phyloP scores from a whole-genome alignment of 1,284 basidiomycete genomes.

The Amylostereum areolatum region DNA sequence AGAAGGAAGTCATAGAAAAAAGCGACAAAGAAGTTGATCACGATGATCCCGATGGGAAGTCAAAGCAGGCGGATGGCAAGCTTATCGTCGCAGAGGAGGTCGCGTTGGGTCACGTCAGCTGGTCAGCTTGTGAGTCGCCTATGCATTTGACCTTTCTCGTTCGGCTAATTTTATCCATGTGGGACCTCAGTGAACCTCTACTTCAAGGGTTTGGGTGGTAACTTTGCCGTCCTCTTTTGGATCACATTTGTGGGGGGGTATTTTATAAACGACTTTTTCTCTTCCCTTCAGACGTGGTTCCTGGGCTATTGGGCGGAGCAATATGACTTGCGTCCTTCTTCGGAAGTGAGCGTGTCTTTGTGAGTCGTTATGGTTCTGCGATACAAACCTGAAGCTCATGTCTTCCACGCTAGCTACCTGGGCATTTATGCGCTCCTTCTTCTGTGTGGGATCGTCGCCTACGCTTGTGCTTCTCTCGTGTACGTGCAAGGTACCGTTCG shows the following conservation, averaged over 20 bases:
- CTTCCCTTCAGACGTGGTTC: slow-evolving; percentile 34
- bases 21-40: slow-evolving; percentile 34
- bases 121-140: slow-evolving; percentile 35
- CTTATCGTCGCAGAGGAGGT: slow-evolving; percentile 57
- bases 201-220: slow-evolving; percentile 25
- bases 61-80: slow-evolving; percentile 33
- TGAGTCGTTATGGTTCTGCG: slow-evolving; percentile 13
- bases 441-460: slow-evolving; percentile 19
- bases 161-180: too few species aligned
- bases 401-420: slow-evolving; percentile 31
- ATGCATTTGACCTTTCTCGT: too few species aligned
- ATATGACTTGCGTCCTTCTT: slow-evolving; percentile 26
- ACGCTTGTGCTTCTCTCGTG: slow-evolving; percentile 22
- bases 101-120: slow-evolving; percentile 48
- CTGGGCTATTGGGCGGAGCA: slow-evolving; percentile 40
- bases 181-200: slow-evolving; percentile 27
- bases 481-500: slow-evolving; percentile 36
- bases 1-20: slow-evolving; percentile 33
- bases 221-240: slow-evolving; percentile 26
- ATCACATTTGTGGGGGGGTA: slow-evolving; percentile 18
- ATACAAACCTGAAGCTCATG: neutral
- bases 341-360: slow-evolving; percentile 23
- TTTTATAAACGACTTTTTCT: slow-evolving; percentile 13
- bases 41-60: slow-evolving; percentile 20
- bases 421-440: slow-evolving; percentile 35